Conservation (phyloP, 2,329 filamentous ascomycete species). For the Pseudofabraea citricarpa region DNA sequence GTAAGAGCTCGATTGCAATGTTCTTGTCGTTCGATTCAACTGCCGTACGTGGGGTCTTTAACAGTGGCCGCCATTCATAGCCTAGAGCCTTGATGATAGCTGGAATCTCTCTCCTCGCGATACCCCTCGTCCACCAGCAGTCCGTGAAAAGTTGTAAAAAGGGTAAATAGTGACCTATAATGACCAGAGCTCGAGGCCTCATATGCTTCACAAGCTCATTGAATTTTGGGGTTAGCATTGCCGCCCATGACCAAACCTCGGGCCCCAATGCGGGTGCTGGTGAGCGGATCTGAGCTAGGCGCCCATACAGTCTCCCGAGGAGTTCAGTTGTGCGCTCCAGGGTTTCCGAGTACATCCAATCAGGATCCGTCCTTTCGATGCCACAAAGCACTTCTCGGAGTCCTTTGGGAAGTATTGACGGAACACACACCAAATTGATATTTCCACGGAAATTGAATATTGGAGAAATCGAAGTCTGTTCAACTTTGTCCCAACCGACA, state of each 20-base stretch:
- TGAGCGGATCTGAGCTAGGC: background rate
- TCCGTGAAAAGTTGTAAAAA: constrained; percentile 1
- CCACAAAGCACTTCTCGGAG: background rate
- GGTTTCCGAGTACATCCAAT: background rate
- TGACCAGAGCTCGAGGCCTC: background rate
- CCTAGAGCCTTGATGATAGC: background rate
- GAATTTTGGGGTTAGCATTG: background rate
- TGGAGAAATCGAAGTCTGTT: background rate
- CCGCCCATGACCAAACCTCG: background rate
- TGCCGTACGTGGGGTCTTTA: background rate
- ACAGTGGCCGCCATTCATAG: background rate
- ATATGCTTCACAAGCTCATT: background rate
- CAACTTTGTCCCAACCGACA: background rate
- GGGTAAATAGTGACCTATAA: background rate
- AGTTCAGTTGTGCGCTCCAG: background rate
- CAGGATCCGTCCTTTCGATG: background rate
- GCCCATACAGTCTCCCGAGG: background rate
- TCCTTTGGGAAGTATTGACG: background rate
- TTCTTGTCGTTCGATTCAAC: background rate
- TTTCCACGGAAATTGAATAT: constrained; percentile 1
- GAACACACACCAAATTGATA: background rate
- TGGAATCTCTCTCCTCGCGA: background rate
- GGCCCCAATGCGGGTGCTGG: background rate
- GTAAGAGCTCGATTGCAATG: background rate
- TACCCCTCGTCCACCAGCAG: background rate